These are phyloP conservation scores for Rhynchospora pubera DNA, from an alignment of 176 grass and related monocot genomes.

Conservation along the genomic window DNA sequence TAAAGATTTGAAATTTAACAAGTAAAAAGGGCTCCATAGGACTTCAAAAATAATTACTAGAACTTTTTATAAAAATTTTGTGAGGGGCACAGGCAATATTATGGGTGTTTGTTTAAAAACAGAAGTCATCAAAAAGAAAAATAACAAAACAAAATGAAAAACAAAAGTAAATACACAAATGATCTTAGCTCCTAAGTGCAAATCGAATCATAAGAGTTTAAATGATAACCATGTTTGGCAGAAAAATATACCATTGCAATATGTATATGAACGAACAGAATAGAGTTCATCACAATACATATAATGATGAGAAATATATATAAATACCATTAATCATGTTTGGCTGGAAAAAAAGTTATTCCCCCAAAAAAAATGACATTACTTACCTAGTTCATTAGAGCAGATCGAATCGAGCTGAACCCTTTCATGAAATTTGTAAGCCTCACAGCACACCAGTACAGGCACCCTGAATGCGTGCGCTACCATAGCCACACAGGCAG, in stretches of 20 bases:
- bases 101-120: not conserved
- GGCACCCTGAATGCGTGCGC: conserved; percentile 57
- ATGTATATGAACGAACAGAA: not conserved
- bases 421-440: conserved; percentile 87
- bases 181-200: not conserved
- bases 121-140: not conserved
- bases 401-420: conserved; percentile 87
- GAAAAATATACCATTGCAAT: not conserved
- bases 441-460: conserved; percentile 72
- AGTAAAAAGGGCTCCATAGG: not conserved
- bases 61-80: not conserved
- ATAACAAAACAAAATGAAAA: too few relatives aligned
- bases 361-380: not conserved
- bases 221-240: not conserved
- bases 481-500: conserved; percentile 66
- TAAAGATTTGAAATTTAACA: not conserved
- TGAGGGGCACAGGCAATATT: not conserved
- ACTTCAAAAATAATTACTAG: not conserved
- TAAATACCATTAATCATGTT: not conserved
- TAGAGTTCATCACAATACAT: not conserved
- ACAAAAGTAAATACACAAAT: too few relatives aligned
- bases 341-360: not conserved
- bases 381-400: conserved; percentile 69
- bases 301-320: not conserved
- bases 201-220: not conserved